phyloP scores from a whole-genome alignment of 257 asterid species.

The Scutellaria baicalensis region DNA sequence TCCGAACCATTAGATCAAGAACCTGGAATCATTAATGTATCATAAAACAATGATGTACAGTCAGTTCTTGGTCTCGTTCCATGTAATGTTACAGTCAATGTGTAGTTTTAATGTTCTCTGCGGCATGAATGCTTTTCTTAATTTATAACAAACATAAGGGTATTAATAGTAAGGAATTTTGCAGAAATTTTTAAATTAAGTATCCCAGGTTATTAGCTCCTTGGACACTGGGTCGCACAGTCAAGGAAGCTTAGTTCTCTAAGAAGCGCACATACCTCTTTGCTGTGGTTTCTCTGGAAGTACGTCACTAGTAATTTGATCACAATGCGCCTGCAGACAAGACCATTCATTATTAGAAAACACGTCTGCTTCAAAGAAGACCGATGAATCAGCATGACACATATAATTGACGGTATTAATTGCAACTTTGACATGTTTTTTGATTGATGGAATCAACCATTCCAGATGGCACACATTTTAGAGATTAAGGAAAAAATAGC shows the following conservation, averaged over 20 bases:
- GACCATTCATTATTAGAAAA: neutral
- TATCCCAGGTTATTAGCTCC: neutral
- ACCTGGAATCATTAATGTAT: constrained; percentile 39
- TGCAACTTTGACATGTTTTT: neutral
- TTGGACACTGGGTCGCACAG: neutral
- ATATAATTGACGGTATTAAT: neutral
- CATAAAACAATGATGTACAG: neutral
- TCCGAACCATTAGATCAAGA: constrained; percentile 91
- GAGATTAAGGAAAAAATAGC: neutral
- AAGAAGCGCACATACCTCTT: constrained; percentile 54
- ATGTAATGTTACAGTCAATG: neutral
- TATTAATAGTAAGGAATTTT: neutral
- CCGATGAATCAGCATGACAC: neutral
- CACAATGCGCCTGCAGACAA: constrained; percentile 85
- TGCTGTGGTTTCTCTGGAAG: constrained; percentile 96
- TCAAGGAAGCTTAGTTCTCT: neutral
- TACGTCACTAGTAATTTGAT: constrained; percentile 90
- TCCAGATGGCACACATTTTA: neutral
- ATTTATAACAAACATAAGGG: neutral
- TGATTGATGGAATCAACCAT: neutral
- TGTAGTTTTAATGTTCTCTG: neutral
- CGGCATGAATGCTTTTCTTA: neutral
- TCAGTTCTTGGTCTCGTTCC: too few relatives aligned
- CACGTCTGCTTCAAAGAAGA: neutral
- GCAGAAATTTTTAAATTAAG: neutral